Evolutionary conservation across 208 protist genomes (phyloP), one percentile per base, ranked within the genome.

Genomic region (Leishmania martiniquensis): DNA sequence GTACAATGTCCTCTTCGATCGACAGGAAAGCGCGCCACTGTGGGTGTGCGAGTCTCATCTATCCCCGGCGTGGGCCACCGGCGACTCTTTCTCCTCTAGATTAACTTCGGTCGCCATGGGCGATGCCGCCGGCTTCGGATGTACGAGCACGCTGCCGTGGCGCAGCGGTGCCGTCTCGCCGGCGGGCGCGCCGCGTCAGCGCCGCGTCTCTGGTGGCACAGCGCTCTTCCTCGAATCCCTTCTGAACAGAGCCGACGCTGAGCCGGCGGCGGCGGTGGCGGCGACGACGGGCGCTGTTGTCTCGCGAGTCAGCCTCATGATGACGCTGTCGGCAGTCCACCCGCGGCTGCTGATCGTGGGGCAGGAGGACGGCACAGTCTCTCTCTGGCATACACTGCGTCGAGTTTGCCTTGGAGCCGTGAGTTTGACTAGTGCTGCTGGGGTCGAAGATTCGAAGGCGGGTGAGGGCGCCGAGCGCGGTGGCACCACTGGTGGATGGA

Each of bases 351-450:
- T 95, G n/a, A 75, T 97, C 66, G 70, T 81, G 67, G 85, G 90
- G 37, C 91, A 97, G 81, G 78, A 73, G 7, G 93, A 97, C 72
- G 93, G 91, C 68, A 97, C 89, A 12, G 75, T 97, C 17, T 88
- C 85, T 42, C 77, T 93, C 47, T 97, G 93, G 93, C 91, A 97
- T 66, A 91, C 87, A 15, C 59, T 94, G 1, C 91, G 87, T 6
- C 85, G 91, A 25, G 78, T 90, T 49, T 90, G 88, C 70, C 78
- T 96, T 55, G 88, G 87, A n/a, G 78, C 75, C 54, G 78, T 94
- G 34, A 93, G 77, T 79, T 54, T 96, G 29, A 78, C 71, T 22
- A 47, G 76, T 47, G 70, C 85, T 17, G 80, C 82, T 37, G 83
- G 88, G 25, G 65, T 87, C 10, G 49, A 79, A 17, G 76, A 80